These are phyloP conservation scores for Apophysomyces ossiformis DNA, from an alignment of 371 early-diverging fungal species.

Conservation along the genomic window DNA sequence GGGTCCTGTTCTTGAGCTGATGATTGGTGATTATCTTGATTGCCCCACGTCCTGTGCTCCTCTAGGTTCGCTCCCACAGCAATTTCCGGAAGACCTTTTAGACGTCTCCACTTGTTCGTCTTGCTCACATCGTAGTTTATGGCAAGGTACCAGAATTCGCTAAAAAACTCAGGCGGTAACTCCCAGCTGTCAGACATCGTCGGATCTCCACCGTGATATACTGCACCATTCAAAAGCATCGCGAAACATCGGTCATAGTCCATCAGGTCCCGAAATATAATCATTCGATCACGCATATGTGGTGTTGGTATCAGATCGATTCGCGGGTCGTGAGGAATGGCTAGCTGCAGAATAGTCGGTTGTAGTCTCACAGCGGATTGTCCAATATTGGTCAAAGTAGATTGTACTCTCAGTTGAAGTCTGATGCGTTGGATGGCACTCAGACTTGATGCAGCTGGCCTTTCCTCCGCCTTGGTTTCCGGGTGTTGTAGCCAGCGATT, in stretches of 20 bases:
- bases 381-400: slow-evolving; percentile 29
- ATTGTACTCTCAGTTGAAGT: slow-evolving; percentile 45
- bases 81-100: slow-evolving; percentile 43
- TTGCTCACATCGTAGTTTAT: slow-evolving; percentile 41
- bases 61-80: slow-evolving; percentile 10
- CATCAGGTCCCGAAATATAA: slow-evolving; percentile 57
- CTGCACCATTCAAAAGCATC: slow-evolving; percentile 50
- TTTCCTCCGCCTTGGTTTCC: slow-evolving; percentile 4
- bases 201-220: slow-evolving; percentile 65
- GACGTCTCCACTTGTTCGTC: slow-evolving; percentile 46
- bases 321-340: slow-evolving; percentile 63
- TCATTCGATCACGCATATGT: slow-evolving; percentile 65
- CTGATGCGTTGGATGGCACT: slow-evolving; percentile 51
- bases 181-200: slow-evolving; percentile 62
- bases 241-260: slow-evolving; percentile 63
- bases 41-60: no score
- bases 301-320: slow-evolving; percentile 64
- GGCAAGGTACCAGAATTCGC: slow-evolving; percentile 54
- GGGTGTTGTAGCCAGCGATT: slow-evolving; percentile 10
- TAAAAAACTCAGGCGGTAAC: slow-evolving; percentile 59
- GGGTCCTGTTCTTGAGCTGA: neutral
- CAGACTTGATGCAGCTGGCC: slow-evolving; percentile 33
- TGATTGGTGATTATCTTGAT: neutral
- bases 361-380: slow-evolving; percentile 32
- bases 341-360: slow-evolving; percentile 46